Base-by-base conservation (phyloP, 2,329 filamentous ascomycete genomes). In the Ceratocystis albifundus region DNA sequence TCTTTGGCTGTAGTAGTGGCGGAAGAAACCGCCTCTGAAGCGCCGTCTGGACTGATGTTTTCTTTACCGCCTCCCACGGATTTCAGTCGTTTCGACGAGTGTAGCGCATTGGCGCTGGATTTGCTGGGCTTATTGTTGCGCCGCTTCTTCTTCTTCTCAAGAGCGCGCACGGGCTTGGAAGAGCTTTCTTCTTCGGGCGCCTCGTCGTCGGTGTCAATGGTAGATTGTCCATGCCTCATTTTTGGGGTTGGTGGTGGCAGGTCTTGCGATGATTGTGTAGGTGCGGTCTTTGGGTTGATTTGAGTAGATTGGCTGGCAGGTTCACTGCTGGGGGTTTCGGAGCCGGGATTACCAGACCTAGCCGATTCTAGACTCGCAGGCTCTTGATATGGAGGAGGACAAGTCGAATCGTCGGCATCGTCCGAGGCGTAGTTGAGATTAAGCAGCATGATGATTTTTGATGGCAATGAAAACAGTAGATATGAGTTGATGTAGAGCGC, bases 171-270 rank as follows among this genome's bases (percentile, higher is more conserved):
- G 4, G 65, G 65, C 25, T 67, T 62, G 22, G 61, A 59, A 2
- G 63, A 65, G n/a, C 57, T 36, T 17, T 48, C 30, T 65, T 65
- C 63, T n/a, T 67, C 66, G 30, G 66, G 66, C 7, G 62, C 63
- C 7, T 67, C 59, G 61, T 67, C 44, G 17, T 67, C 53, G 22
- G 36, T 61, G 28, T 44, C 20, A 3, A 20, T 3, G 30, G 28
- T 20, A 12, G 48, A 22, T 28, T 62, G 65, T 8, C 5, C 50
- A 4, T 20, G n/a, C 22, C 17, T 48, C 22, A 30, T 12, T 36
- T 22, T 12, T n/a, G 22, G 4, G 7, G 12, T 44, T 7, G 41
- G 12, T 5, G 28, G 7, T 62, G 41, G 22, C 15, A 32, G 1
- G 20, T 48, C 41, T 62, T 62, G 61, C 20, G 61, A 41, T 17